Base-by-base conservation (phyloP, 2,329 filamentous ascomycete genomes). In the Mollisia scopiformis region DNA sequence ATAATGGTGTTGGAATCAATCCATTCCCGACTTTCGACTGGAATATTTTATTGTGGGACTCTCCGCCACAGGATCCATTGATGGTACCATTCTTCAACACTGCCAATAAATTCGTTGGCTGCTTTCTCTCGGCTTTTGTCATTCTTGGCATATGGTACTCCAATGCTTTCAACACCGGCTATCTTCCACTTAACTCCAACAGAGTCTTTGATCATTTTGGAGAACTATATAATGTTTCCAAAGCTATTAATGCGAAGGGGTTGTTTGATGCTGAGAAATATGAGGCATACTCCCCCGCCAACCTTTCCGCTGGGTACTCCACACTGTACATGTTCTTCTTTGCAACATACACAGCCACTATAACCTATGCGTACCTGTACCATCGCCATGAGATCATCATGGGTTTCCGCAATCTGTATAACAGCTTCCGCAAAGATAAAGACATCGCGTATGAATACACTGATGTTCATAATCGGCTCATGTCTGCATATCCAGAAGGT, bases 31-130 rank as follows among this genome's bases (percentile, higher is more conserved):
- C 78, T 11, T 75, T 79, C 35, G 79, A 81, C 66, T 80, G 78
- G 79, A 79, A 78, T 55, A 64, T 75, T n/a, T 51, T 74, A 21
- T 49, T 58, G 11, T 58, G 52, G 35, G 47, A 58, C 14, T 14
- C 25, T 27, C 56, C 47, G n/a, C 27, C 47, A 30, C 30, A 64
- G 25, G 60, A 90, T 55, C 84, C 87, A 1, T 88, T 89, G 3
- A 91, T 88, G 85, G 84, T 88, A 69, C 89, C 88, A 13, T 91
- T 91, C 65, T 88, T 86, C 63, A 92, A 92, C 70, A 90, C 87
- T 0, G 72, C 89, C 39, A 92, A 92, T 71, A 90, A 87, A 0
- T 84, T 90, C 37, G 87, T 88, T 10, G 84, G 90, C n/a, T 47
- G 46, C 49, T 58, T 58, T 19, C 6, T 58, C 8, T 51, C 50